phyloP scores from a whole-genome alignment of 192 early-diverging fungal species.

The Backusella tuberculispora region DNA sequence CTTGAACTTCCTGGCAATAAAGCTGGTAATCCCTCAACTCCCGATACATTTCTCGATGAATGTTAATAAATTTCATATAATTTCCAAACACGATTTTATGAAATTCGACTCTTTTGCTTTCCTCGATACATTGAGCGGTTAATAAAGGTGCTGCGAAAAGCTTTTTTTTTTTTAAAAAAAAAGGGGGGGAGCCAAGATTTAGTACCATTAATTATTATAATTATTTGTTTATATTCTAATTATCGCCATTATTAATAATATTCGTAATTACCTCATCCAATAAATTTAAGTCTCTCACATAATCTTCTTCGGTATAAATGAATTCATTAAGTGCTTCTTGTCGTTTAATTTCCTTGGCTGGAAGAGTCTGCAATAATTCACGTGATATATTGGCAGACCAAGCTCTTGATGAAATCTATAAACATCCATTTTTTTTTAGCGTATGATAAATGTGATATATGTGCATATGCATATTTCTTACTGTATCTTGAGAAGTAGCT shows the following conservation, averaged over 20 bases:
- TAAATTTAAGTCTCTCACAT: slow-evolving; percentile 85
- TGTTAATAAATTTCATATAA: slow-evolving; percentile 58
- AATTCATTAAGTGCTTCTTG: slow-evolving; percentile 97
- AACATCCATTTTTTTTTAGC: not conserved
- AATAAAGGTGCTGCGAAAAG: slow-evolving; percentile 35
- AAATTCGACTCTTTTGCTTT: slow-evolving; percentile 48
- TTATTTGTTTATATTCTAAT: slow-evolving; percentile 7
- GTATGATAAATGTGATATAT: not conserved
- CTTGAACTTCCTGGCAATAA: slow-evolving; percentile 31
- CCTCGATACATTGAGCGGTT: slow-evolving; percentile 36
- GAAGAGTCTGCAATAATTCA: slow-evolving; percentile 67
- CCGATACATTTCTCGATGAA: slow-evolving; percentile 59
- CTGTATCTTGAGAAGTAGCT: slow-evolving; percentile 33
- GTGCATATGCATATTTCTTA: not conserved
- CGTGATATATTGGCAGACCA: slow-evolving; percentile 82
- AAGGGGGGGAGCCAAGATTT: not conserved
- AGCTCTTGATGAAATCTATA: slow-evolving; percentile 32
- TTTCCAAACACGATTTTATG: slow-evolving; percentile 76
- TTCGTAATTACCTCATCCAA: slow-evolving; percentile 53
- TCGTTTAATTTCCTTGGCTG: slow-evolving; percentile 76
- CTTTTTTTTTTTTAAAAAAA: not conserved
- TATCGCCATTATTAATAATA: not conserved
- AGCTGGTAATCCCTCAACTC: slow-evolving; percentile 61
- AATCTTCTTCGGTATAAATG: slow-evolving; percentile 91
- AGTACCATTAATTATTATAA: not conserved